phyloP scores from a whole-genome alignment of 1,139 yeast genomes.

The Geotrichum phurueaensis region DNA sequence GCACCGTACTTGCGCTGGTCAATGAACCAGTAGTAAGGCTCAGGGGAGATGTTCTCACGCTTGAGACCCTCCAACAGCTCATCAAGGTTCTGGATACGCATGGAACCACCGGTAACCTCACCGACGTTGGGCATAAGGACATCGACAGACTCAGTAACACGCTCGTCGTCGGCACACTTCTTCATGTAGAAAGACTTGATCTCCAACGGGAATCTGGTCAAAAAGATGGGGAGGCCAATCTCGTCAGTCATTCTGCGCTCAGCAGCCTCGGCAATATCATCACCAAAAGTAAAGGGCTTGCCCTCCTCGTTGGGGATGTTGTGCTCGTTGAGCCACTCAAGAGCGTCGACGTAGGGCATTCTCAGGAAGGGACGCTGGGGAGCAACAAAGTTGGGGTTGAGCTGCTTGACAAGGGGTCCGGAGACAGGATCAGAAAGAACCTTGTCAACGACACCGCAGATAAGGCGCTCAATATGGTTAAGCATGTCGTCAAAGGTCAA shows the following conservation, averaged over 20 bases:
- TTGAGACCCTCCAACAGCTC: conserved; percentile 85
- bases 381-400: conserved; percentile 83
- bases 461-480: conserved; percentile 72
- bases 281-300: conserved; percentile 88
- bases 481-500: conserved; percentile 80
- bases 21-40: conserved; percentile 87
- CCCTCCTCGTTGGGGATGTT: conserved; percentile 93
- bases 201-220: conserved; percentile 92
- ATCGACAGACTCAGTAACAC: conserved; percentile 97
- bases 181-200: conserved; percentile 98
- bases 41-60: conserved; percentile 80
- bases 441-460: conserved; percentile 63
- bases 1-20: conserved; percentile 97
- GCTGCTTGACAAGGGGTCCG: conserved; percentile 80
- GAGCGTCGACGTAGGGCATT: conserved; percentile 84
- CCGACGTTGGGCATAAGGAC: conserved; percentile 98
- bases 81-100: conserved; percentile 83
- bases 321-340: conserved; percentile 95
- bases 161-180: conserved; percentile 79
- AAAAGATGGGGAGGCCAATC: conserved; percentile 83
- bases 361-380: conserved; percentile 86
- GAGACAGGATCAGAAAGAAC: conserved; percentile 86
- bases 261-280: conserved; percentile 98
- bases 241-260: conserved; percentile 98
- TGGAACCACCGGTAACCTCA: conserved; percentile 96